Evolutionary conservation across 441 rosid species (phyloP).

Genomic region (Aleurites moluccanus): DNA sequence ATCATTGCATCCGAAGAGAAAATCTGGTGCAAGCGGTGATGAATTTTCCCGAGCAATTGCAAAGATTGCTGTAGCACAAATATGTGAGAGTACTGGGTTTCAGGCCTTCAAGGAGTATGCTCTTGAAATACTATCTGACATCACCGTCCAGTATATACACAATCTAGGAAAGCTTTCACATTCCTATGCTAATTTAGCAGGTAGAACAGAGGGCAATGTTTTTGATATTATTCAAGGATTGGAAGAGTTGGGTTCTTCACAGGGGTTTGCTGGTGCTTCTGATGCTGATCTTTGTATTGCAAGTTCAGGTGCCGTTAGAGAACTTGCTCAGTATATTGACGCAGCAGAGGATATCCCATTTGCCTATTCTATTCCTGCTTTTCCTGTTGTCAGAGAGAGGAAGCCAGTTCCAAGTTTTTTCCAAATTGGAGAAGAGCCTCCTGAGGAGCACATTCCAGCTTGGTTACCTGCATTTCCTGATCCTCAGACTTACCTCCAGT

Average conservation of each 20-base stretch:
- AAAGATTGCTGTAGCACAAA: conserved; percentile 69
- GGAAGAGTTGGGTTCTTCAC: conserved; percentile 59
- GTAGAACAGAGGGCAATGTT: conserved; percentile 63
- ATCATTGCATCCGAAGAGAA: conserved; percentile 29
- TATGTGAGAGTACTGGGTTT: conserved; percentile 76
- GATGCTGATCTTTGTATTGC: conserved; percentile 60
- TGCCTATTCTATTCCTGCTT: conserved; percentile 58
- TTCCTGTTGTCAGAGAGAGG: conserved; percentile 60
- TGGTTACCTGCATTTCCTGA: conserved; percentile 88
- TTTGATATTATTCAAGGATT: conserved; percentile 72
- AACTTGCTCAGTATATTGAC: conserved; percentile 57
- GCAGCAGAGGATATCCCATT: conserved; percentile 60
- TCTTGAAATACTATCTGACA: conserved; percentile 65
- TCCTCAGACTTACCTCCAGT: conserved; percentile 38
- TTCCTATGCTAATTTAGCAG: conserved; percentile 60
- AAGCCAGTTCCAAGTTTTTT: conserved; percentile 50
- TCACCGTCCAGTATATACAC: conserved; percentile 48
- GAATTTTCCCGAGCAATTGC: conserved; percentile 60
- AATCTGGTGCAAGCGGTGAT: conserved; percentile 34
- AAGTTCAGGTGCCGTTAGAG: conserved; percentile 62
- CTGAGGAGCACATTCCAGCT: conserved; percentile 68
- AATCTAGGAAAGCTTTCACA: conserved; percentile 57
- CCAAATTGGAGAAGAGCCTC: conserved; percentile 61
- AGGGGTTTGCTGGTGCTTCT: conserved; percentile 69
- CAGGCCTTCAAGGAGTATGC: conserved; percentile 75